A percentile compares a stretch with the other conserved stretches of the same genome.
Evolutionary conservation across 768 basidiomycete genomes (phyloP).

Genomic region (Auricularia cornea): DNA sequence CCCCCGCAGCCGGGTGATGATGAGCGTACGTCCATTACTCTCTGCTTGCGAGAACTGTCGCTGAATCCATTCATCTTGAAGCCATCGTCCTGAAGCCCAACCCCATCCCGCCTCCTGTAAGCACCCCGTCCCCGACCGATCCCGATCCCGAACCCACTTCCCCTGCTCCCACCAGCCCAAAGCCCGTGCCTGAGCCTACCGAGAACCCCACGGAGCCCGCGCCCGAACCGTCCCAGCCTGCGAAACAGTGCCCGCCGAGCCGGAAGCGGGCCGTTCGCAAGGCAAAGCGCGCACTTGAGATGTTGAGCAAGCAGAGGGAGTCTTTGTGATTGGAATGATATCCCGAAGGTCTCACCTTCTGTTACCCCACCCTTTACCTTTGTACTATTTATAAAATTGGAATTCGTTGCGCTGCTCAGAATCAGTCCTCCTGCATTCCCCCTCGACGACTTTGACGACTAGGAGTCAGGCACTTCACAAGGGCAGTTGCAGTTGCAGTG

Average conservation of each 20-base stretch:
- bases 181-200: background rate
- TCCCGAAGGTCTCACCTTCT: background rate
- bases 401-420: background rate
- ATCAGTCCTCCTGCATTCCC: too few relatives aligned
- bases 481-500: too few relatives aligned
- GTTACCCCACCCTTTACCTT: background rate
- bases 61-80: too few relatives aligned
- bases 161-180: background rate
- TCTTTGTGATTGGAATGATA: background rate
- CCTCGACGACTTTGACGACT: too few relatives aligned
- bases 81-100: too few relatives aligned
- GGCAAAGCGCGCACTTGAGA: conserved; percentile 1
- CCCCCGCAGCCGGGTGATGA: too few relatives aligned
- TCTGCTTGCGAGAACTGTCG: too few relatives aligned
- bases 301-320: background rate
- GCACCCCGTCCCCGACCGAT: background rate
- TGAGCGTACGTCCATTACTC: too few relatives aligned
- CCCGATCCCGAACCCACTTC: background rate
- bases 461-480: too few relatives aligned
- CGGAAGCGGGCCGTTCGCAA: conserved; percentile 5
- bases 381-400: background rate
- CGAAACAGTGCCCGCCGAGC: background rate
- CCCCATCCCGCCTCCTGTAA: too few relatives aligned
- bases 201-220: background rate
- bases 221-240: background rate